These are phyloP conservation scores for Sporothrix inflata DNA, from an alignment of 2,329 filamentous ascomycete genomes.

Conservation along the genomic window DNA sequence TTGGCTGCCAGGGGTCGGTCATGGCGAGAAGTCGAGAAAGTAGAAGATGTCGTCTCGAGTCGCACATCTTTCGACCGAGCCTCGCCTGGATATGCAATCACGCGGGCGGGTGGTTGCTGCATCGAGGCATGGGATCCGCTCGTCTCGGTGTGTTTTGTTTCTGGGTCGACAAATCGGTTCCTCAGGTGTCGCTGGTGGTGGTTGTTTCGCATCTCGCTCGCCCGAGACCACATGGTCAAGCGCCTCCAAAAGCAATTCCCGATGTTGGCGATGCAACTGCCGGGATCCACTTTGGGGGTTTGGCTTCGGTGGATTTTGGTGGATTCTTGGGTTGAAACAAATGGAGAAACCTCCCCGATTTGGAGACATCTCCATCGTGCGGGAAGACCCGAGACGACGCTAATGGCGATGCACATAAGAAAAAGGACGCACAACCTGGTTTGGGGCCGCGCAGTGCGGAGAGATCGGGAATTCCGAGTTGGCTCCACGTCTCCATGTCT, in stretches of 20 bases:
- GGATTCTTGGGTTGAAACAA: no score
- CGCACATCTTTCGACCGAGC: constrained; percentile 1
- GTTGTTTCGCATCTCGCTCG: not conserved
- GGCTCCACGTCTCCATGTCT: no score
- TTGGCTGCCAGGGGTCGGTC: not conserved
- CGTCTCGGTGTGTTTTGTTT: not conserved
- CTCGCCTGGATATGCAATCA: not conserved
- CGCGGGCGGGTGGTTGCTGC: not conserved
- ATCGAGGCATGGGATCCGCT: not conserved
- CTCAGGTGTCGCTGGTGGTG: no score
- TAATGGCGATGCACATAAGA: no score
- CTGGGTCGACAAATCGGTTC: not conserved
- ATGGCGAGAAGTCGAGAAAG: not conserved
- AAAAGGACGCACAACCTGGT: no score
- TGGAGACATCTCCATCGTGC: no score
- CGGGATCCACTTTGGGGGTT: not conserved
- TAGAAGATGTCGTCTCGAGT: not conserved
- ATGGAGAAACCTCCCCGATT: no score
- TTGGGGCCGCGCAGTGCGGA: no score
- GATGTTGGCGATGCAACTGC: not conserved
- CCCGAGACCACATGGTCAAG: not conserved
- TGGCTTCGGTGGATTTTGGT: no score
- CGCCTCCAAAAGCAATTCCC: not conserved
- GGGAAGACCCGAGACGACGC: no score
- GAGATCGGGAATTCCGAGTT: no score